Evolutionary conservation across 2,329 filamentous ascomycete species (phyloP).

Genomic region (Alternaria postmessia): DNA sequence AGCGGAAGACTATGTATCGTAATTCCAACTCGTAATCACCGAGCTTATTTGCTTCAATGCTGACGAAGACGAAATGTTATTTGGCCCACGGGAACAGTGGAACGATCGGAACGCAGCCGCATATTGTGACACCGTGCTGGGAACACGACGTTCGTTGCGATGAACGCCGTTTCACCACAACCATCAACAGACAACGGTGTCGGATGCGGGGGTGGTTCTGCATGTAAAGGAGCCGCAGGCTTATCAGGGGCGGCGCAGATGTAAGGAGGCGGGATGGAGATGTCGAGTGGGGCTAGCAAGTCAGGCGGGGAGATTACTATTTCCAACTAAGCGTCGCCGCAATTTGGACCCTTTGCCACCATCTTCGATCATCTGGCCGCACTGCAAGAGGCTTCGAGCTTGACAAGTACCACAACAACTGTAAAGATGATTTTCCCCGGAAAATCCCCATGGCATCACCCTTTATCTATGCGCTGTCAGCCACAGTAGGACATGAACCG

Average conservation of each 20-base stretch:
- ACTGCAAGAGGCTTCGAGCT: not conserved
- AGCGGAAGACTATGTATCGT: not conserved
- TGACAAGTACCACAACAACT: not conserved
- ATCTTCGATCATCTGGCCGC: not conserved
- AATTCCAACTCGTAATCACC: not conserved
- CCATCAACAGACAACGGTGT: not conserved
- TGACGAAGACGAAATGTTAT: not conserved
- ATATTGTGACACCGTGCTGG: not conserved
- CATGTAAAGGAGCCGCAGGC: not conserved
- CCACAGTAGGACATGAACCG: not conserved
- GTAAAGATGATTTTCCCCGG: not conserved
- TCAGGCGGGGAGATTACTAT: constrained; percentile 11
- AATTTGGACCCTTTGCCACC: constrained; percentile 10
- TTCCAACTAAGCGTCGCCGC: constrained; percentile 1
- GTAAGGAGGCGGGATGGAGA: not conserved
- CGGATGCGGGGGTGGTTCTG: constrained; percentile 2
- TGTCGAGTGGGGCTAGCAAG: not conserved
- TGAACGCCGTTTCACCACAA: not conserved
- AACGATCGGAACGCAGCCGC: not conserved
- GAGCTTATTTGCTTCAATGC: not conserved
- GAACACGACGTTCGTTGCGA: not conserved
- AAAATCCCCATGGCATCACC: not conserved
- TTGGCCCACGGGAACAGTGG: not conserved
- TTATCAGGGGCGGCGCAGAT: constrained; percentile 3
- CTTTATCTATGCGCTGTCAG: not conserved